These are phyloP conservation scores for Fraxinus latifolia DNA, from an alignment of 305 asterid genomes.

Conservation along the genomic window DNA sequence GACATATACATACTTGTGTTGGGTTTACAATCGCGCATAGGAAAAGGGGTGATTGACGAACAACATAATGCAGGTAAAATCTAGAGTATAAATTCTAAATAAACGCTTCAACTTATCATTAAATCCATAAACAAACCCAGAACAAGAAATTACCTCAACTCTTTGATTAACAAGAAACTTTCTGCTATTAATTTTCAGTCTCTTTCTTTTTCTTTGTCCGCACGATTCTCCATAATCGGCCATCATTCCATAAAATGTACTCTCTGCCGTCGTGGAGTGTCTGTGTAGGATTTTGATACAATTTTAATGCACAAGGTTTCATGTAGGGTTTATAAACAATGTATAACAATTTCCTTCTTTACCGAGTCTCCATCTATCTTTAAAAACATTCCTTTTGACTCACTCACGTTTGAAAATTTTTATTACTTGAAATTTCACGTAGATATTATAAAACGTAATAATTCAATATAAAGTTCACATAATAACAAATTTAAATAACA, in stretches of 20 bases:
- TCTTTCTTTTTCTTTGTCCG: slow-evolving; percentile 11
- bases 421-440: too few relatives aligned
- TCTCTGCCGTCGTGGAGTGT: background rate
- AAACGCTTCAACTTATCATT: background rate
- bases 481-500: background rate
- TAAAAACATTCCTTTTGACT: background rate
- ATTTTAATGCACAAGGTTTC: background rate
- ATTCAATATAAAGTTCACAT: background rate
- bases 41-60: background rate
- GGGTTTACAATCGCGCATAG: background rate
- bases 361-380: background rate
- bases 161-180: slow-evolving; percentile 38
- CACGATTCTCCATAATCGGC: slow-evolving; percentile 14
- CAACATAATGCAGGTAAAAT: slow-evolving; percentile 26
- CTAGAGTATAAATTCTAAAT: background rate
- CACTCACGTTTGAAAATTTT: background rate
- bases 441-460: too few relatives aligned
- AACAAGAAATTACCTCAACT: slow-evolving; percentile 52
- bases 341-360: background rate
- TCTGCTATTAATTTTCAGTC: background rate
- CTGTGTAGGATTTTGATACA: background rate
- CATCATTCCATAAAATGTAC: slow-evolving; percentile 38
- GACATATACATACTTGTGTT: background rate
- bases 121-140: background rate
- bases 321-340: background rate